Evolutionary conservation across 768 basidiomycete species (phyloP), one percentile per base, ranked within the genome.

Genomic region (Coprinopsis strossmayeri): DNA sequence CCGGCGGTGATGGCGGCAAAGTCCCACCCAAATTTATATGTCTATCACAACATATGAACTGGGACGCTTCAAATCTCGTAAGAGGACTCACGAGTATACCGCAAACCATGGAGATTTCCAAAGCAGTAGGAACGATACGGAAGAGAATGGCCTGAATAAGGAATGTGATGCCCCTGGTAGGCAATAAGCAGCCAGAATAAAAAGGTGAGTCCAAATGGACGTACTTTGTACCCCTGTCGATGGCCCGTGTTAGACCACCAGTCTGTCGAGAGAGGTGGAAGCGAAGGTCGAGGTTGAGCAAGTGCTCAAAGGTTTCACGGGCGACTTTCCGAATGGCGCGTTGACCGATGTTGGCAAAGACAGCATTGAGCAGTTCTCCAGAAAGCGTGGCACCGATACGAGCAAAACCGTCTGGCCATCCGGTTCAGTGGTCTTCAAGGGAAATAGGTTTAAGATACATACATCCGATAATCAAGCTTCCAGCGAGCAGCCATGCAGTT

Each of bases 161-260:
- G 66, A 99, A 99, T 0, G 92, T 90, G 51, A 99, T 98, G 30
- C 96, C 96, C 66, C 93, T 97, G 57, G 24, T 34, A 1, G 1
- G 20, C 13, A 39, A 42, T 15, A 28, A 35, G 1, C 10, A 54
- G 18, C 21, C 21, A 43, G 26, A 38, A 40, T 49, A 1, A 18
- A 10, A 27, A 15, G 35, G 37, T 37, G 15, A 13, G 17, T n/a
- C n/a, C 49, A 49, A 28, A 55, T 17, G 25, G 10, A 61, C 77
- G 58, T 56, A 96, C 92, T 98, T 99, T 26, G 96, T 97, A 26
- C 96, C 96, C 12, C 96, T 78, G 62, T 99, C 96, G 55, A 99
- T 98, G 3, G 96, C 96, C 35, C 96, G 72, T 1, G 93, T 97
- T 38, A 99, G 73, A 1, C 96, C 96, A 23, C 96, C 96, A 0